Conservation (phyloP, 768 basidiomycete species). For the Clavulina sp. region DNA sequence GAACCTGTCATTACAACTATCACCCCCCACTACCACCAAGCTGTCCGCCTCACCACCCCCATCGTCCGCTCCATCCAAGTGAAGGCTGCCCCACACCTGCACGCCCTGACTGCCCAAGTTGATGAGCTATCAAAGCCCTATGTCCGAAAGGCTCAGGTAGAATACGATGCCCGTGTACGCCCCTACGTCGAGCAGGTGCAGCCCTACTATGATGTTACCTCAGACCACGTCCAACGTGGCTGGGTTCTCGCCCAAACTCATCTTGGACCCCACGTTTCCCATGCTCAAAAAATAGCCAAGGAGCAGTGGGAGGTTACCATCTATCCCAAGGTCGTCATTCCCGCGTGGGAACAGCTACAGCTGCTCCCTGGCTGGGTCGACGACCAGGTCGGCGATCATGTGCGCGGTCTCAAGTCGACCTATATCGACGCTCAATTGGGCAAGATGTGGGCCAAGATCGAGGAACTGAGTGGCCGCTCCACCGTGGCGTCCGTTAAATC, state of each 20-base stretch:
- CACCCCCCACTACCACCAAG: background rate
- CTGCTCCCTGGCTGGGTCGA: background rate
- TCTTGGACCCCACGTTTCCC: too few relatives aligned
- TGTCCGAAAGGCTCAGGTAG: background rate
- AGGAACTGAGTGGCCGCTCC: constrained; percentile 6
- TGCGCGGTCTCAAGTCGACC: background rate
- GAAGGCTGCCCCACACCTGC: background rate
- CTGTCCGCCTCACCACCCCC: background rate
- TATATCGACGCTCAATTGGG: constrained; percentile 9
- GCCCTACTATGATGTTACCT: too few relatives aligned
- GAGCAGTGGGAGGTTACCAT: too few relatives aligned
- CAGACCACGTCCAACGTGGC: too few relatives aligned
- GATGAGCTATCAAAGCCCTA: background rate
- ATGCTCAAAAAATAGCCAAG: too few relatives aligned
- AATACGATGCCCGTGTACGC: background rate
- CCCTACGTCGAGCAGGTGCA: background rate
- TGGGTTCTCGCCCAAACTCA: too few relatives aligned
- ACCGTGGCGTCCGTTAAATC: background rate
- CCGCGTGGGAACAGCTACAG: background rate
- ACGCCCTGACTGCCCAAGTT: background rate
- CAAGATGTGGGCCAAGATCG: constrained; percentile 10
- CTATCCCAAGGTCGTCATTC: too few relatives aligned
- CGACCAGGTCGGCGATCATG: background rate
- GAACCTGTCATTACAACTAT: background rate
- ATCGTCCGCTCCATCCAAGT: background rate